Conservation (phyloP, 1,139 yeast species). For the Scheffersomyces cryptocercus region DNA sequence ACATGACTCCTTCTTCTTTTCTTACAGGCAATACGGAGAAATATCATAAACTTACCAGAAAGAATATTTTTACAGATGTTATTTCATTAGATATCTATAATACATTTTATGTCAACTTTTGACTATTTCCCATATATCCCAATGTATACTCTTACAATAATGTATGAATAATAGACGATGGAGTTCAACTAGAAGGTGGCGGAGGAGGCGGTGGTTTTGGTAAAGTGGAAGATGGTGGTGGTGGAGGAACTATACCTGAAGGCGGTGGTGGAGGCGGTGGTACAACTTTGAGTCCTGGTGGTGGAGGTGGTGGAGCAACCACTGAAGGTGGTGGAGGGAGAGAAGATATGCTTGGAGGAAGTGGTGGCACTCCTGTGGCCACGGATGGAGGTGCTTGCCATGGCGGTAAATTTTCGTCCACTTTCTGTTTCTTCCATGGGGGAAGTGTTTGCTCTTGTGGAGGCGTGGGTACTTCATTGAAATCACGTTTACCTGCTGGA, state of each 20-base stretch:
- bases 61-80: too few species aligned
- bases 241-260: constrained; percentile 9
- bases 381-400: constrained; percentile 11
- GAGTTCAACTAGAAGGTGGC: constrained; percentile 4
- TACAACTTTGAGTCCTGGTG: constrained; percentile 19
- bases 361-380: constrained; percentile 1
- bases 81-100: too few species aligned
- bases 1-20: too few species aligned
- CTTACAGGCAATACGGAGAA: too few species aligned
- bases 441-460: constrained; percentile 5
- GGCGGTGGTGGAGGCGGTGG: constrained; percentile 14
- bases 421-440: constrained; percentile 15
- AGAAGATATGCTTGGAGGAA: constrained; percentile 3
- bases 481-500: not conserved
- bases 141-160: too few species aligned
- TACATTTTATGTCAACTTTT: too few species aligned
- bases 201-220: constrained; percentile 10
- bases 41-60: too few species aligned
- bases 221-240: constrained; percentile 4
- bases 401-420: constrained; percentile 13
- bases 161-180: too few species aligned
- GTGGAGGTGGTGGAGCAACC: constrained; percentile 9
- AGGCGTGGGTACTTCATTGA: not conserved
- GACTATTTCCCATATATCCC: too few species aligned
- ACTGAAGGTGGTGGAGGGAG: constrained; percentile 10